Evolutionary conservation across 2,329 filamentous ascomycete species (phyloP).

Genomic region (Neoarthrinium moseri): DNA sequence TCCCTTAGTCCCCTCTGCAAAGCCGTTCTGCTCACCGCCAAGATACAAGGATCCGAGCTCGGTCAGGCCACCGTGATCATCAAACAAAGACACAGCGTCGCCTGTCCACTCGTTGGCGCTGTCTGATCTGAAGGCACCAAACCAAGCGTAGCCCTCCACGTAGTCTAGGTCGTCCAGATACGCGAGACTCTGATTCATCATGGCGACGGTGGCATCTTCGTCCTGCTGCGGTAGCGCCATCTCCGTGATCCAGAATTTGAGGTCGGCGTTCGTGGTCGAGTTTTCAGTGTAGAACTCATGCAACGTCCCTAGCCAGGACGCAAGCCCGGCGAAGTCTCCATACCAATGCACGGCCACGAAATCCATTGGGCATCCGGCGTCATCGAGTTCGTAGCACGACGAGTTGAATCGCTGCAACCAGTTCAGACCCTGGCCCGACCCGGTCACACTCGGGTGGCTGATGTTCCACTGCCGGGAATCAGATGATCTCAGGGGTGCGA

Average conservation of each 20-base stretch:
- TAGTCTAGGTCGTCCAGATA: slow-evolving; percentile 32
- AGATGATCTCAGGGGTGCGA: slow-evolving; percentile 31
- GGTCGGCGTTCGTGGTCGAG: slow-evolving; percentile 13
- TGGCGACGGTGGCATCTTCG: slow-evolving; percentile 31
- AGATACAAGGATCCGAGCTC: slow-evolving; percentile 37
- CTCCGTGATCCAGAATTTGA: slow-evolving; percentile 38
- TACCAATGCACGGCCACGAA: slow-evolving; percentile 42
- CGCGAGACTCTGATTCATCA: slow-evolving; percentile 38
- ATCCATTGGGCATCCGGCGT: slow-evolving; percentile 36
- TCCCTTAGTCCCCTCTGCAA: slow-evolving; percentile 29
- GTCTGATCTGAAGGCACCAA: slow-evolving; percentile 35
- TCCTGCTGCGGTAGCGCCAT: slow-evolving; percentile 34
- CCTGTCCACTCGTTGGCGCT: slow-evolving; percentile 39
- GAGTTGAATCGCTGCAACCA: slow-evolving; percentile 39
- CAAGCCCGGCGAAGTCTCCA: slow-evolving; percentile 33
- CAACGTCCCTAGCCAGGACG: slow-evolving; percentile 33
- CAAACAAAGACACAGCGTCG: slow-evolving; percentile 34
- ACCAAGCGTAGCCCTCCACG: slow-evolving; percentile 39
- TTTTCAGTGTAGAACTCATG: slow-evolving; percentile 32
- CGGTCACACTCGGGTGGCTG: slow-evolving; percentile 40
- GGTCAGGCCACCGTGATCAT: slow-evolving; percentile 35
- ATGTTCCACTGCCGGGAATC: slow-evolving; percentile 29
- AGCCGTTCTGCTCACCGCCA: slow-evolving; percentile 36
- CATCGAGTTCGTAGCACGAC: slow-evolving; percentile 36
- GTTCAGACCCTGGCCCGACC: slow-evolving; percentile 34